These are phyloP conservation scores for Penicillium sp. DNA, from an alignment of 2,329 filamentous ascomycete genomes.

Conservation along the genomic window DNA sequence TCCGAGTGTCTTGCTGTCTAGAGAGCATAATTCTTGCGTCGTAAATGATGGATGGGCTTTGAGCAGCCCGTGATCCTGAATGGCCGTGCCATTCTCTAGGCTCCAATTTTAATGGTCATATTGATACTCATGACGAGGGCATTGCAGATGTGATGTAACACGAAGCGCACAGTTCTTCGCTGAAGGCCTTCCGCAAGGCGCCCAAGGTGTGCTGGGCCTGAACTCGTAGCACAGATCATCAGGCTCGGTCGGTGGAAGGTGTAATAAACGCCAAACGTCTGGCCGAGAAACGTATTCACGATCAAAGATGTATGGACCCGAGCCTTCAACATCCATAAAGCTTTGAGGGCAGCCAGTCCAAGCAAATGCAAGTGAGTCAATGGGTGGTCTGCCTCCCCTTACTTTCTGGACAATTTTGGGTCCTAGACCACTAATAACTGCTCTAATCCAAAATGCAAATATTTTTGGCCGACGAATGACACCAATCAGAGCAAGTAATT, in stretches of 20 bases:
- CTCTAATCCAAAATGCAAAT: conserved; percentile 24
- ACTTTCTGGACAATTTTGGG: conserved; percentile 16
- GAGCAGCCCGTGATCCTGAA: too few relatives aligned
- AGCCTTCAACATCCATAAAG: conserved; percentile 24
- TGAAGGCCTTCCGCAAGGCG: conserved; percentile 18
- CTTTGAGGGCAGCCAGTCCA: conserved; percentile 26
- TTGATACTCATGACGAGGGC: conserved; percentile 19
- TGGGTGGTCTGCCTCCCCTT: conserved; percentile 10
- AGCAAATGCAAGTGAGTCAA: conserved; percentile 16
- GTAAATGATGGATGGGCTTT: too few relatives aligned
- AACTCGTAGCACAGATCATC: conserved; percentile 13
- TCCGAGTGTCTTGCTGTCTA: too few relatives aligned
- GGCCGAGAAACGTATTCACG: conserved; percentile 15
- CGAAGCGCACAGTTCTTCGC: conserved; percentile 20
- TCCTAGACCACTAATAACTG: conserved; percentile 12
- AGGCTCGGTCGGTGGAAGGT: conserved; percentile 16
- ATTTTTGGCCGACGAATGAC: conserved; percentile 23
- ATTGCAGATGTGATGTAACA: conserved; percentile 19
- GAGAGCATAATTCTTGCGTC: too few relatives aligned
- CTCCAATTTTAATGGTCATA: conserved; percentile 23
- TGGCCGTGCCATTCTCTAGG: conserved; percentile 17
- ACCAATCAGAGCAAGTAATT: conserved; percentile 21
- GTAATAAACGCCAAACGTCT: conserved; percentile 26
- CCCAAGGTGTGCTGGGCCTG: conserved; percentile 12
- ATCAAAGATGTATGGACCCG: conserved; percentile 17